Base-by-base conservation (phyloP, 305 asterid genomes). In the Caryopteris hybrid region DNA sequence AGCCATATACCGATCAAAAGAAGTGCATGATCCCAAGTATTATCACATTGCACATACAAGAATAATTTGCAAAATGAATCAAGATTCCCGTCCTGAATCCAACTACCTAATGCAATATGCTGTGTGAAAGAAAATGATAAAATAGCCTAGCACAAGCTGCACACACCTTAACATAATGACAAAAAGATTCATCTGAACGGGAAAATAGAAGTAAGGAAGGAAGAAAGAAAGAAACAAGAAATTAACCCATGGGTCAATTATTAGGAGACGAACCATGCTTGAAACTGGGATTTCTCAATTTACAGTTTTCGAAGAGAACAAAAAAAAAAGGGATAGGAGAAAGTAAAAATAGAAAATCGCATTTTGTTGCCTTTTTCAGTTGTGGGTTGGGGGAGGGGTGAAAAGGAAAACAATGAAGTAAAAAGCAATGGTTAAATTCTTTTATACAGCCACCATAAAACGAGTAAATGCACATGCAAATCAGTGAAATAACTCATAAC, bases 381-480 rank as follows among this genome's bases (percentile, higher is more conserved):
- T 9, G 3, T 51, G 1, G 36, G 3, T 10, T 23, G 10, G 2
- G 22, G 42, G 22, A 4, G 27, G 25, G 46, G 45, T 41, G 8
- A 43, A n/a, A n/a, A n/a, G n/a, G n/a, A n/a, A n/a, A n/a, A n/a
- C n/a, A 14, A 68, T 27, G 25, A 43, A 29, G 25, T 43, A 56
- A 20, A 65, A 36, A 13, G 59, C 12, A 12, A 41, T 4, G 23
- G 3, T 20, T n/a, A 36, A 47, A 12, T 58, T 2, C 27, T 31
- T 18, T 58, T 2, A 29, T 54, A 52, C 18, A 36, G 17, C 59
- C 27, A 27, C 13, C 5, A 29, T 2, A 10, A 48, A 58, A 22
- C 47, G 12, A 45, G 17, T 48, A 53, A 41, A 39, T 38, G 34
- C 7, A 45, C 45, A 64, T 69, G 63, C 68, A 75, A 21, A 36